Percentiles rank a stretch among this genome's conserved stretches.
Conservation (phyloP, 106 monocot species). For the Dendrobium officinale region DNA sequence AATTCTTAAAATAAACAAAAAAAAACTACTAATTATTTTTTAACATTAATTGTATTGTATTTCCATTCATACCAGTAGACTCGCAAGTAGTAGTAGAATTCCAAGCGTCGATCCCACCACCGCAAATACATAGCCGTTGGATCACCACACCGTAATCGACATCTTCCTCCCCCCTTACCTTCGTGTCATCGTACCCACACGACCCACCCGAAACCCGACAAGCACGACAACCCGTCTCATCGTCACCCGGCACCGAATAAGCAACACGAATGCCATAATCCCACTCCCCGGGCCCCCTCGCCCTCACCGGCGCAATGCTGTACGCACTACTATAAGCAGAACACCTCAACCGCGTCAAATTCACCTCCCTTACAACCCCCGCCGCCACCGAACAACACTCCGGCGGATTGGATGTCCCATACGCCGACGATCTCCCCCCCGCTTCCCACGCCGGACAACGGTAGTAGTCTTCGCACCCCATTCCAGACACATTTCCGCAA, state of each 20-base stretch:
- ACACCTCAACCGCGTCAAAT: slow-evolving; percentile 58
- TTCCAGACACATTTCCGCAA: slow-evolving; percentile 72
- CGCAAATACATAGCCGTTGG: slow-evolving; percentile 42
- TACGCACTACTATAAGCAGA: slow-evolving; percentile 93
- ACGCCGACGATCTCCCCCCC: slow-evolving; percentile 5
- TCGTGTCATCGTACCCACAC: slow-evolving; percentile 45
- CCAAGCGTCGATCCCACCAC: slow-evolving; percentile 7
- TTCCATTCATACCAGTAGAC: neutral
- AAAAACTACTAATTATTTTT: neutral
- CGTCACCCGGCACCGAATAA: slow-evolving; percentile 44
- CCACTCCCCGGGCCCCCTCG: slow-evolving; percentile 47
- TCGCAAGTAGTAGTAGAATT: slow-evolving; percentile 25
- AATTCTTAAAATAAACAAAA: too few relatives aligned
- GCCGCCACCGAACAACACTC: slow-evolving; percentile 64
- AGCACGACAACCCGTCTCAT: slow-evolving; percentile 39
- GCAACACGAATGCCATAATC: slow-evolving; percentile 58
- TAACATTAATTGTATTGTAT: neutral
- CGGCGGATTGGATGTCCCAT: slow-evolving; percentile 27
- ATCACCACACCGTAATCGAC: too few relatives aligned
- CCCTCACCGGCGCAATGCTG: slow-evolving; percentile 53
- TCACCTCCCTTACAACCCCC: slow-evolving; percentile 40
- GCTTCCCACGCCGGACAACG: slow-evolving; percentile 63
- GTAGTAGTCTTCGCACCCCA: slow-evolving; percentile 73
- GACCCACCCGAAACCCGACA: slow-evolving; percentile 74
- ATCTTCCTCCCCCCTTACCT: slow-evolving; percentile 6